Conservation (phyloP, 2,329 filamentous ascomycete species). For the Venturia asperata region DNA sequence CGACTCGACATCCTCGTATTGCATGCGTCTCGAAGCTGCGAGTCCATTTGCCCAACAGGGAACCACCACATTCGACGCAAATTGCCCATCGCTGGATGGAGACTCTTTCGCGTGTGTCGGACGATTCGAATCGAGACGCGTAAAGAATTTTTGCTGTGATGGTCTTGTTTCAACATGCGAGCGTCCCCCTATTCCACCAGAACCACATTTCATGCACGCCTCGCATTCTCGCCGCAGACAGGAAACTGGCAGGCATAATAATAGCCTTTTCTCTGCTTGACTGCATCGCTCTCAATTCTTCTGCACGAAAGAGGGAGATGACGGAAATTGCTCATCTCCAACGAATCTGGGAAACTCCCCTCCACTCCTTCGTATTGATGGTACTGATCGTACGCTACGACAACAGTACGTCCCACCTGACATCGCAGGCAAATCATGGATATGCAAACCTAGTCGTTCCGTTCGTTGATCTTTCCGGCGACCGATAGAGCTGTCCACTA, state of each 20-base stretch:
- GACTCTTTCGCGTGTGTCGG: neutral
- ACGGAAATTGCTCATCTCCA: neutral
- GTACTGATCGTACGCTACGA: neutral
- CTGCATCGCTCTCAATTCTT: neutral
- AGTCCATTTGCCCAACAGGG: neutral
- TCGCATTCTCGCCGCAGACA: neutral
- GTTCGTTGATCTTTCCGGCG: neutral
- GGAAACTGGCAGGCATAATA: neutral
- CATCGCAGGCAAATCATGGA: neutral
- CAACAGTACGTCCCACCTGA: neutral
- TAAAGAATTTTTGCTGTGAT: neutral
- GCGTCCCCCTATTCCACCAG: neutral
- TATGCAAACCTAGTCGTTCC: conserved; percentile 1
- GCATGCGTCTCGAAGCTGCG: neutral
- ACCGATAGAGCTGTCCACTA: neutral
- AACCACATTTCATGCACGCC: neutral
- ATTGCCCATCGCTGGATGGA: neutral
- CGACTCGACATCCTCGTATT: neutral
- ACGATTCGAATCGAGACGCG: neutral
- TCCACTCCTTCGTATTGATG: neutral
- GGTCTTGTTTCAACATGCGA: neutral
- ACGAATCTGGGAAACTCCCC: neutral
- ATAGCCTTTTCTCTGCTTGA: neutral
- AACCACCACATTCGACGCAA: neutral
- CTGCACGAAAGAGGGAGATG: neutral